Base-by-base conservation (phyloP, 768 basidiomycete genomes). In the Sporobolomyces roseus region DNA sequence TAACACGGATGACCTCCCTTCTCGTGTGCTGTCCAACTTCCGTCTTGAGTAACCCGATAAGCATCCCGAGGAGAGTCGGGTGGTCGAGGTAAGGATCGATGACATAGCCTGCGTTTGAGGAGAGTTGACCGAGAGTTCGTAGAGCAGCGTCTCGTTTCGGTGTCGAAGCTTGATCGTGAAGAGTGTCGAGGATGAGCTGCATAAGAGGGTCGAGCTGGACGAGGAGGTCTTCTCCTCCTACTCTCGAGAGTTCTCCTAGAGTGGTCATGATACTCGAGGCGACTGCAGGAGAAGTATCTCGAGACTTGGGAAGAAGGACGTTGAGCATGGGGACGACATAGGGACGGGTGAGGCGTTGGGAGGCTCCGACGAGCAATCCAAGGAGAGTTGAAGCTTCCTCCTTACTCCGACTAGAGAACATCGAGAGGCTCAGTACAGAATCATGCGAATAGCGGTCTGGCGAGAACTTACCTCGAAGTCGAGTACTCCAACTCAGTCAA, bases 401-500 rank as follows among this genome's bases (percentile, higher is more conserved):
- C 41, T 81, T 80, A 68, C 80, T 71, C 30, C 74, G 70, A 76
- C 90, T 91, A 36, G 25, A 53, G 17, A 9, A 41, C 17, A 17
- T 9, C 9, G 38, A 9, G 17, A 41, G 17, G 17, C 38, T 41
- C 38, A 17, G 9, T 41, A 41, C 10, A 41, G 9, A 41, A 9
- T 41, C 17, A 17, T 17, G 17, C 38, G 38, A 41, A 41, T 17
- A n/a, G 38, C 9, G 38, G 38, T 9, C 38, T 9, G 17, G 38
- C 6, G 14, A 1, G 27, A 48, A n/a, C 92, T 81, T 80, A 88
- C 87, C 82, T 82, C 58, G 92, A 87, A 3, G 90, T 93, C 5
- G 93, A 91, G 76, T 97, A 98, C 80, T 98, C 93, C 43, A 99
- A 81, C 79, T 98, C 96, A 1, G 96, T 98, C 65, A 99, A 82